phyloP scores from a whole-genome alignment of 2,329 filamentous ascomycete genomes.

The Colletotrichum kahawae region DNA sequence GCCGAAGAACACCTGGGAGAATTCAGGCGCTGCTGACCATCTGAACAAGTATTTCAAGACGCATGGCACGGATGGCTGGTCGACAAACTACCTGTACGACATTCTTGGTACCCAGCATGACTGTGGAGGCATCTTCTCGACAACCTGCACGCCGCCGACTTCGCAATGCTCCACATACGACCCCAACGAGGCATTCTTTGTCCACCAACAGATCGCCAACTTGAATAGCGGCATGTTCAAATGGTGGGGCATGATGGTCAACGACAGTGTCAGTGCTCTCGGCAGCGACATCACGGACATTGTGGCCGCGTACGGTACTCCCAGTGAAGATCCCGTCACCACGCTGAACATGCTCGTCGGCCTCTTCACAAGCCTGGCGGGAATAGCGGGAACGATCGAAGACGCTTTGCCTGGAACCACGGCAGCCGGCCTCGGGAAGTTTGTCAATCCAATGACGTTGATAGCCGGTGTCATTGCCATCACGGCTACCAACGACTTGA shows the following conservation, averaged over 20 bases:
- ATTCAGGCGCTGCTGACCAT: not conserved
- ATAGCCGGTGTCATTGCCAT: not conserved
- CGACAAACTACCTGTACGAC: not conserved
- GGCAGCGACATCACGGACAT: not conserved
- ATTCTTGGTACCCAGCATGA: not conserved
- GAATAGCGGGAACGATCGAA: not conserved
- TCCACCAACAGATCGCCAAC: not conserved
- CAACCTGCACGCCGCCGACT: not conserved
- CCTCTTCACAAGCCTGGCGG: not conserved
- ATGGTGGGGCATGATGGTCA: not conserved
- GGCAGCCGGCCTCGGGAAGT: not conserved
- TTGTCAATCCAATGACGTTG: not conserved
- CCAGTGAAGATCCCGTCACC: not conserved
- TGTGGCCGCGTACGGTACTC: not conserved
- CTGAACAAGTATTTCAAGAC: not conserved
- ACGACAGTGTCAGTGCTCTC: not conserved
- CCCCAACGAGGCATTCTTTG: not conserved
- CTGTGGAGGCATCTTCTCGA: not conserved
- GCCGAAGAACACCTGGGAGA: accelerated
- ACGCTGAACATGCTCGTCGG: not conserved
- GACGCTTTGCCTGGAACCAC: not conserved
- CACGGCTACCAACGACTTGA: not conserved
- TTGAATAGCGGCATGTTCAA: not conserved
- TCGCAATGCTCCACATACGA: not conserved
- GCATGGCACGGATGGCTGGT: not conserved